Conservation (phyloP, 345 rosid species). For the Bruguiera parviflora region DNA sequence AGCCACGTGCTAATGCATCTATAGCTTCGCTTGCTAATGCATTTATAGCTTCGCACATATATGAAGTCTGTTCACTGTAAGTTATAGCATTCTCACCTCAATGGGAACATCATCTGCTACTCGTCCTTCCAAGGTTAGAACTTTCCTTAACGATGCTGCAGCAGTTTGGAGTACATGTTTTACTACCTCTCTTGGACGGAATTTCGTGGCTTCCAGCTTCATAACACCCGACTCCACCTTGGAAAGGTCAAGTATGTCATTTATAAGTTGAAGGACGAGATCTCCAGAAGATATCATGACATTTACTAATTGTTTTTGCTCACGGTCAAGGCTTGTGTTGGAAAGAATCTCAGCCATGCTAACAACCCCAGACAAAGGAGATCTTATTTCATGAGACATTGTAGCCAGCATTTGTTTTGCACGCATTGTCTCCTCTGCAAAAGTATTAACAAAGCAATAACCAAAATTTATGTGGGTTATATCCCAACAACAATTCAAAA, state of each 20-base stretch:
- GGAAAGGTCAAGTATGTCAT: conserved; percentile 95
- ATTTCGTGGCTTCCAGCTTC: conserved; percentile 94
- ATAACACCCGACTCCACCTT: conserved; percentile 99
- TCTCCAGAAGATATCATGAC: conserved; percentile 99
- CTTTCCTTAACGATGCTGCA: conserved; percentile 80
- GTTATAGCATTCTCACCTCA: conserved; percentile 42
- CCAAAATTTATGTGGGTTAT: background rate
- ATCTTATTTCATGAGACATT: conserved; percentile 97
- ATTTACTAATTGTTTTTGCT: conserved; percentile 69
- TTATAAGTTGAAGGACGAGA: conserved; percentile 86
- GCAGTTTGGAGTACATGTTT: conserved; percentile 95
- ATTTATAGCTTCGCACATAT: no score
- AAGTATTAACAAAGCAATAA: background rate
- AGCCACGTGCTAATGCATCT: no score
- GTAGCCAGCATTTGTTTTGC: conserved; percentile 97
- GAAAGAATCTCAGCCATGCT: conserved; percentile 97
- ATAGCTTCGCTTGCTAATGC: no score
- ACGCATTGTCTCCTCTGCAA: conserved; percentile 97
- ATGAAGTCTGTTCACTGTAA: background rate
- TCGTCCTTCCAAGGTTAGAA: conserved; percentile 75
- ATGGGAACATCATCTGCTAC: conserved; percentile 85
- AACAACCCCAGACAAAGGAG: conserved; percentile 88
- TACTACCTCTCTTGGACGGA: conserved; percentile 88
- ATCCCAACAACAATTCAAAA: conserved; percentile 1
- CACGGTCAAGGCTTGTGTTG: conserved; percentile 63